Percentiles rank a stretch among this genome's conserved stretches.
phyloP scores from a whole-genome alignment of 805 yeast genomes.

The Metschnikowia lochheadii region DNA sequence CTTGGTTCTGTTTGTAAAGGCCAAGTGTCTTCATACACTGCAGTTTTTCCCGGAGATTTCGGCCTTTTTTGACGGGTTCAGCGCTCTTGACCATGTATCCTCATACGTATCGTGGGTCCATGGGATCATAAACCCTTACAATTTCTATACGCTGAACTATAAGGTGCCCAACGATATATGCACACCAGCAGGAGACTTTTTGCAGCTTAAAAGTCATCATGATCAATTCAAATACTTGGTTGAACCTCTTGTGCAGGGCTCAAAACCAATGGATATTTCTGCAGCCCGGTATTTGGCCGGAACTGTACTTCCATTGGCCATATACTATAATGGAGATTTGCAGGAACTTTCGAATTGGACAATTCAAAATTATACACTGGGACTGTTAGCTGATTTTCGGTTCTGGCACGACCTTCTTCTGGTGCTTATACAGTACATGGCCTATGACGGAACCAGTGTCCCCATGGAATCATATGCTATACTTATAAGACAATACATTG shows the following conservation, averaged over 20 bases:
- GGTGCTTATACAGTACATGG: slow-evolving; percentile 5
- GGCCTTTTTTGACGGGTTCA: slow-evolving; percentile 10
- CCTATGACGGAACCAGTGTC: slow-evolving; percentile 1
- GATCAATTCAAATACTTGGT: slow-evolving; percentile 23
- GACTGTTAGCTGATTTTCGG: slow-evolving; percentile 7
- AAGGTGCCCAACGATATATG: slow-evolving; percentile 13
- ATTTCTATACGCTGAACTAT: slow-evolving; percentile 27
- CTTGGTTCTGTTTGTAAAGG: slow-evolving; percentile 11
- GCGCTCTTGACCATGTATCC: slow-evolving; percentile 13
- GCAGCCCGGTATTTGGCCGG: slow-evolving; percentile 4
- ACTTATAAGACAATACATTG: slow-evolving; percentile 7
- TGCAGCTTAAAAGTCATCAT: slow-evolving; percentile 9
- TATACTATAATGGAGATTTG: slow-evolving; percentile 20
- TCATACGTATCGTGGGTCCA: slow-evolving; percentile 25
- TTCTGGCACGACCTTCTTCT: slow-evolving; percentile 13
- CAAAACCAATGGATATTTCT: slow-evolving; percentile 18
- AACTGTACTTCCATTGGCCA: slow-evolving; percentile 29
- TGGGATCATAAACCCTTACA: slow-evolving; percentile 27
- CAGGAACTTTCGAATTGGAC: slow-evolving; percentile 26
- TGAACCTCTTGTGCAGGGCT: slow-evolving; percentile 18
- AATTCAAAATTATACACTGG: slow-evolving; percentile 4
- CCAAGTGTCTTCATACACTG: slow-evolving; percentile 14
- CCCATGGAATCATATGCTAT: background rate
- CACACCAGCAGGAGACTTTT: slow-evolving; percentile 10
- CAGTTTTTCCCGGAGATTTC: slow-evolving; percentile 15